These are phyloP conservation scores for Pyrus hybrid DNA, from an alignment of 331 rosid species.

Conservation along the genomic window DNA sequence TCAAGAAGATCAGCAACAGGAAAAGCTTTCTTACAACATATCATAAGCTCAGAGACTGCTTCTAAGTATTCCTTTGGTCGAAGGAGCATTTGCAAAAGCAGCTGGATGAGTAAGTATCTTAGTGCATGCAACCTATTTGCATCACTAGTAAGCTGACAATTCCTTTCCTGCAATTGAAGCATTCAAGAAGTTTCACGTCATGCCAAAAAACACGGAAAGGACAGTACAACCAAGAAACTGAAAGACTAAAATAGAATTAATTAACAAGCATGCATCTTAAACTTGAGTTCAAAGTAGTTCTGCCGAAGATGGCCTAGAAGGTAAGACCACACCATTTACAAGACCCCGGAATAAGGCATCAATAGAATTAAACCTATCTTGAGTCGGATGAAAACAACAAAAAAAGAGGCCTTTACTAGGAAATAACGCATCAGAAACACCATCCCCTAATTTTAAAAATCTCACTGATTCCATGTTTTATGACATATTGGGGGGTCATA, in stretches of 20 bases:
- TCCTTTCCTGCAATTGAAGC: conserved; percentile 56
- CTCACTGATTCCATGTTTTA: background rate
- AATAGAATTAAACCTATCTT: background rate
- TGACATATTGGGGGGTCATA: background rate
- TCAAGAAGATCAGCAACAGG: conserved; percentile 49
- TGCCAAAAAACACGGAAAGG: background rate
- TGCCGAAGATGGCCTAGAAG: background rate
- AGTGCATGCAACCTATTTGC: conserved; percentile 58
- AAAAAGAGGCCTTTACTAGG: background rate
- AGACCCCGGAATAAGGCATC: background rate
- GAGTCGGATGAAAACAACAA: background rate
- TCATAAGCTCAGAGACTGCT: conserved; percentile 76
- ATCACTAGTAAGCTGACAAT: conserved; percentile 29
- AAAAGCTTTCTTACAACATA: conserved; percentile 74
- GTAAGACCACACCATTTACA: background rate
- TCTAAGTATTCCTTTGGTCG: conserved; percentile 69
- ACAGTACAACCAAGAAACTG: background rate
- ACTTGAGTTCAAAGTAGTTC: background rate
- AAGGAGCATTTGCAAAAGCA: conserved; percentile 84
- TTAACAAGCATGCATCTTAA: background rate
- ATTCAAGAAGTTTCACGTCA: background rate
- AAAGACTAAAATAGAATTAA: background rate
- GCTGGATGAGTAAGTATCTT: conserved; percentile 79
- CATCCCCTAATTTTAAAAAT: background rate
- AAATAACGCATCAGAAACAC: background rate